Conservation (phyloP, 352 stramenopile genomes). For the Pythium sp. region DNA sequence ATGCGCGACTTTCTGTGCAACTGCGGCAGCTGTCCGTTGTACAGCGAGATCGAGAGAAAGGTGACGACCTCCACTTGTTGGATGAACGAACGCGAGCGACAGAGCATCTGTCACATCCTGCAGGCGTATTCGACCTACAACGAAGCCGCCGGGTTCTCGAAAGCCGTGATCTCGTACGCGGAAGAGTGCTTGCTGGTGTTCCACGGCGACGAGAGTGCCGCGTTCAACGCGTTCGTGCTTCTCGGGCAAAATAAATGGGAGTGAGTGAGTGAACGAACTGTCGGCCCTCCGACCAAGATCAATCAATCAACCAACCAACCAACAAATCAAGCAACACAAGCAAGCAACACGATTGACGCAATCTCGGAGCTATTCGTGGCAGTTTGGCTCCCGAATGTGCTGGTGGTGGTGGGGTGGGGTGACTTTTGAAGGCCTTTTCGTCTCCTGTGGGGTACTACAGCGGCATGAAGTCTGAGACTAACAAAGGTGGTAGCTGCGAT, state of each 20-base stretch:
- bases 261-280: too few relatives aligned
- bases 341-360: too few relatives aligned
- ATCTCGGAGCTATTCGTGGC: too few relatives aligned
- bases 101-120: constrained; percentile 47
- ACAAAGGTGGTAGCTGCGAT: neutral
- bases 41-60: constrained; percentile 46
- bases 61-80: constrained; percentile 33
- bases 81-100: constrained; percentile 24
- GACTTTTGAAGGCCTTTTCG: too few relatives aligned
- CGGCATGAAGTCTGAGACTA: neutral
- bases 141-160: constrained; percentile 52
- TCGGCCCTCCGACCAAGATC: too few relatives aligned
- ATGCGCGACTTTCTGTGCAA: constrained; percentile 42
- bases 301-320: too few relatives aligned
- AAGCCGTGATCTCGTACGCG: constrained; percentile 49
- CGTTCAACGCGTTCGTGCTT: constrained; percentile 54
- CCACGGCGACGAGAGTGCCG: constrained; percentile 56
- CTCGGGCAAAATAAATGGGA: neutral
- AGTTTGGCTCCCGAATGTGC: too few relatives aligned
- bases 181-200: constrained; percentile 58
- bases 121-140: constrained; percentile 77
- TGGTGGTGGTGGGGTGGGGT: too few relatives aligned
- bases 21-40: constrained; percentile 61
- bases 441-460: neutral
- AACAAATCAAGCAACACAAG: too few relatives aligned